Percentiles rank a stretch among this genome's conserved stretches.
Evolutionary conservation across 2,329 filamentous ascomycete species (phyloP).

Genomic region (Tolypocladium ophioglossoides): DNA sequence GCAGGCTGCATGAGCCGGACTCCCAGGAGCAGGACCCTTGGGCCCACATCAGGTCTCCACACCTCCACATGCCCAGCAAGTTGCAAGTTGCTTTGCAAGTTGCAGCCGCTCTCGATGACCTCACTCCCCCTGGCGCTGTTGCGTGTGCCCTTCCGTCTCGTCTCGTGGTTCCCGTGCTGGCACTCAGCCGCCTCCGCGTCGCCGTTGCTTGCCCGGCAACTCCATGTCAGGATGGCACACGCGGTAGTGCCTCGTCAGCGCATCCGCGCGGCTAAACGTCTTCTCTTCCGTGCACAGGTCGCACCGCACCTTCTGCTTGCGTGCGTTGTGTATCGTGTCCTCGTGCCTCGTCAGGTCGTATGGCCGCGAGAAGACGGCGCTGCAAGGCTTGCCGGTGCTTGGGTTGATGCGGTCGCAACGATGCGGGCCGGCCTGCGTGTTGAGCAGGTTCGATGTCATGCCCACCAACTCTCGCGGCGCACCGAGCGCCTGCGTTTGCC

Average conservation of each 20-base stretch:
- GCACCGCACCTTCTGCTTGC: constrained; percentile 91
- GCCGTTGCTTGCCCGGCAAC: constrained; percentile 55
- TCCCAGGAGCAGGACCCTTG: constrained; percentile 10
- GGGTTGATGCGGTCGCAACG: constrained; percentile 89
- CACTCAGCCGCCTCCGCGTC: constrained; percentile 14
- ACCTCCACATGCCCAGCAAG: background rate
- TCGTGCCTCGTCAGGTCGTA: constrained; percentile 96
- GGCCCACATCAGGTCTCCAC: constrained; percentile 8
- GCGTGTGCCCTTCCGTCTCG: too few species aligned
- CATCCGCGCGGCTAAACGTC: constrained; percentile 92
- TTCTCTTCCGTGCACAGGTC: constrained; percentile 92
- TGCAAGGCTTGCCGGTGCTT: constrained; percentile 89
- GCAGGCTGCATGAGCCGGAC: constrained; percentile 14
- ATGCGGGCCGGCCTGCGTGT: constrained; percentile 88
- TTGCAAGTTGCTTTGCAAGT: background rate
- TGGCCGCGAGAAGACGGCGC: constrained; percentile 84
- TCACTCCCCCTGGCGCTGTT: too few species aligned
- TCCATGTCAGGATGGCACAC: constrained; percentile 88
- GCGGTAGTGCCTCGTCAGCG: constrained; percentile 84
- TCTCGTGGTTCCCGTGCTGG: background rate
- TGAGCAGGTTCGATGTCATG: constrained; percentile 49
- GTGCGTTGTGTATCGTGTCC: constrained; percentile 91
- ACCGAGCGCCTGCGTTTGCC: constrained; percentile 49
- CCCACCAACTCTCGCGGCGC: constrained; percentile 19
- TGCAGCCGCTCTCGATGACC: background rate